phyloP scores from a whole-genome alignment of 306 rosid species.

The Quercus engelmannii region DNA sequence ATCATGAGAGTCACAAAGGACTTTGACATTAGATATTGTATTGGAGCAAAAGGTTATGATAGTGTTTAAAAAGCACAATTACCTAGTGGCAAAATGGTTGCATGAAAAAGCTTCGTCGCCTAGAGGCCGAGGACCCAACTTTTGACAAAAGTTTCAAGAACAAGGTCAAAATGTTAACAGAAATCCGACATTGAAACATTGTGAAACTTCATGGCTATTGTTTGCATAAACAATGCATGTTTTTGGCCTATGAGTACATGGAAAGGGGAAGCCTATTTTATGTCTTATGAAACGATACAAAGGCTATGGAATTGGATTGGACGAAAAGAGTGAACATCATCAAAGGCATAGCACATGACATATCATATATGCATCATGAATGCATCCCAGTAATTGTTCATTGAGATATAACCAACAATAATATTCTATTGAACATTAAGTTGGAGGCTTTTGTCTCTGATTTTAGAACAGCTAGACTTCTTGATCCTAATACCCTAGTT shows the following conservation, averaged over 20 bases:
- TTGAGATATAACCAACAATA: not conserved
- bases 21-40: too few species aligned
- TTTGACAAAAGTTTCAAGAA: not conserved
- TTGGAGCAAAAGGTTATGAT: too few species aligned
- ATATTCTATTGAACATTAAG: too few species aligned
- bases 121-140: not conserved
- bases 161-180: too few species aligned
- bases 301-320: constrained; percentile 16
- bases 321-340: constrained; percentile 6
- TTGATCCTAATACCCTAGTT: not conserved
- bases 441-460: too few species aligned
- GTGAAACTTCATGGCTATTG: too few species aligned
- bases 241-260: not conserved
- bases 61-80: too few species aligned
- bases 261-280: too few species aligned
- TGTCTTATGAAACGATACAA: not conserved
- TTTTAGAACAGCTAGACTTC: too few species aligned
- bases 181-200: too few species aligned
- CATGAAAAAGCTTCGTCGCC: constrained; percentile 5
- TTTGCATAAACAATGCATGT: too few species aligned
- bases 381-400: constrained; percentile 6
- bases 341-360: not conserved
- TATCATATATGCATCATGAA: constrained; percentile 20
- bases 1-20: too few species aligned
- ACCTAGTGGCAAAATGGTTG: not conserved